Evolutionary conservation across 169 alveolate species (phyloP), one percentile per base, ranked within the genome.

Genomic region (Pseudocohnilembus persalinus): DNA sequence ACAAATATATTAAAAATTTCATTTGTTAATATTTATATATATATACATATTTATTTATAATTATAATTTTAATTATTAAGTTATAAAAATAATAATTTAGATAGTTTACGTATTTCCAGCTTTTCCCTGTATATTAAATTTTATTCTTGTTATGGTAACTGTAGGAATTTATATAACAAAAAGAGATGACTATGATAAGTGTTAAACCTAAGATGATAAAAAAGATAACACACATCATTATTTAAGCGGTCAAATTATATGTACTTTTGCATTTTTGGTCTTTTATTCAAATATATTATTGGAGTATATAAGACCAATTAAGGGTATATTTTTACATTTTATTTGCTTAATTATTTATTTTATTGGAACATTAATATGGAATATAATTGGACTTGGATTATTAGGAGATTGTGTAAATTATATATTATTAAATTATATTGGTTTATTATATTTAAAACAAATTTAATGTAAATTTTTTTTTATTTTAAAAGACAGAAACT

Each of bases 31-130:
- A n/a, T n/a, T n/a, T n/a, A n/a, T n/a, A n/a, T n/a, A n/a, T n/a
- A n/a, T n/a, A n/a, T n/a, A n/a, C n/a, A n/a, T n/a, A n/a, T n/a
- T n/a, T n/a, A n/a, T n/a, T n/a, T n/a, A n/a, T n/a, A n/a, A n/a
- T n/a, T n/a, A n/a, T n/a, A n/a, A n/a, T n/a, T n/a, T n/a, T n/a
- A n/a, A n/a, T n/a, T n/a, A n/a, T n/a, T n/a, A n/a, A n/a, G n/a
- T n/a, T n/a, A n/a, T n/a, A n/a, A n/a, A n/a, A n/a, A 75, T 75
- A 24, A 0, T 31, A 75, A 1, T 24, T 27, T 29, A 77, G 82
- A 31, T 77, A 33, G 82, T 77, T 15, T 77, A 77, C 25, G 72
- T 77, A 0, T 77, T 29, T 27, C 82, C 82, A 1, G 82, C 82
- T 77, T 25, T 77, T 0, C 82, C 82, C 6, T 77, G 82, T 31